Base-by-base conservation (phyloP, 441 rosid species). In the Viola pubescens region DNA sequence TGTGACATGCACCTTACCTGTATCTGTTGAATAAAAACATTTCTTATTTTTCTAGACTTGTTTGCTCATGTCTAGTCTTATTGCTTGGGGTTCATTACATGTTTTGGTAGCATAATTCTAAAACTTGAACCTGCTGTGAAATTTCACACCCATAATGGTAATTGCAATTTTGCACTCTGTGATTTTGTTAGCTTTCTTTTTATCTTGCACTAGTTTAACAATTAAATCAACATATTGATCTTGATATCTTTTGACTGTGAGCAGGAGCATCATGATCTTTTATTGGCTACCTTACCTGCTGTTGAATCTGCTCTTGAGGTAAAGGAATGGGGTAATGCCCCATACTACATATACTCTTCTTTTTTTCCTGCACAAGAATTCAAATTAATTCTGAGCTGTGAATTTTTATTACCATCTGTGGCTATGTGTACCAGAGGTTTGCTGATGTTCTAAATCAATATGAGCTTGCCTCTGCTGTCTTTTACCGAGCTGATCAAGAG, bases 221-320 rank as follows among this genome's bases (percentile, higher is more conserved):
- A 58, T 69, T 65, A 37, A 59, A 16, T 59, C 43, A 9, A 60
- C 52, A 53, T 61, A 54, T 45, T 70, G 61, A 60, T 44, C 52
- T 63, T 62, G 52, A 67, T 63, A 19, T 51, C 56, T 49, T 69
- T 52, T 56, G 44, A 54, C 70, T 63, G 53, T 70, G 62, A 57
- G 49, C 83, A 90, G 99, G 99, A 94, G 69, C 99, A 94, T 76
- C 99, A 84, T 59, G 99, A 94, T 82, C 88, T 88, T 66, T 74
- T 94, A 54, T 66, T 88, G 83, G 74, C 88, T 69, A 66, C 83
- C 61, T 73, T 94, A 71, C 99, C 97, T 69, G 87, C 87, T 66
- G 89, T 83, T 71, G 87, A 83, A 71, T 82, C 84, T 60, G 75
- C 94, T 71, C 85, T 90, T 67, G 84, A 90, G 97, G 99, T 94